phyloP scores from a whole-genome alignment of 176 grass and related monocot genomes.

The Carex pumila region DNA sequence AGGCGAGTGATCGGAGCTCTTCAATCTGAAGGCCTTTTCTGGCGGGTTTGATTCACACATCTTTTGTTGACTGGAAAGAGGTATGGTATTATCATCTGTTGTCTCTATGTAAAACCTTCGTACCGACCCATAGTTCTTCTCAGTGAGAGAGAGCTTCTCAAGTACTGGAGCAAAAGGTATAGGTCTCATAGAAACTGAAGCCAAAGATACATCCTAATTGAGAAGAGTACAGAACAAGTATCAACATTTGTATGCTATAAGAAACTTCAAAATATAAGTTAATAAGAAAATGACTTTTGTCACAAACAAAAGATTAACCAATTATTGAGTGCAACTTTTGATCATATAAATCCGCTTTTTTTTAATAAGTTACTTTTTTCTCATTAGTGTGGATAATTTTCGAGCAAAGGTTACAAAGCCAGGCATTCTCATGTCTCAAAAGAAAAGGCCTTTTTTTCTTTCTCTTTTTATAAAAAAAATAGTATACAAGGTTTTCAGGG shows the following conservation, averaged over 20 bases:
- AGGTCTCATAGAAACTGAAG: slow-evolving; percentile 78
- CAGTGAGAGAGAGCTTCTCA: slow-evolving; percentile 64
- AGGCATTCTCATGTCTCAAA: background rate
- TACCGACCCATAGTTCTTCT: slow-evolving; percentile 68
- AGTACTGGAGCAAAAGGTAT: slow-evolving; percentile 69
- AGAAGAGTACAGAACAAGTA: background rate
- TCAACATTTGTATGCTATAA: background rate
- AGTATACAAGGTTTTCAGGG: background rate
- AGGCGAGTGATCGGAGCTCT: slow-evolving; percentile 75
- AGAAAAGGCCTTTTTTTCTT: background rate
- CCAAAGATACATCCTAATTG: slow-evolving; percentile 68
- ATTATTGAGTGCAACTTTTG: background rate
- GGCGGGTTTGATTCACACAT: slow-evolving; percentile 56
- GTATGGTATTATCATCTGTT: slow-evolving; percentile 76
- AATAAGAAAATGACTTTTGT: background rate
- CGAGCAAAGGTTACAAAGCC: background rate
- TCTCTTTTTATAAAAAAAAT: background rate
- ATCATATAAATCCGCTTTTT: background rate
- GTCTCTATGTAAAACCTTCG: slow-evolving; percentile 78
- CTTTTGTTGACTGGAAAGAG: slow-evolving; percentile 57
- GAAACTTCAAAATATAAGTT: background rate
- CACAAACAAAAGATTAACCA: background rate
- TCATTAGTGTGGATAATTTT: background rate
- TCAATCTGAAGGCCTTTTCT: slow-evolving; percentile 72
- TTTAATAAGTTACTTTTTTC: background rate